These are phyloP conservation scores for Cyclotella baltica DNA, from an alignment of 108 stramenopile species.

Conservation along the genomic window DNA sequence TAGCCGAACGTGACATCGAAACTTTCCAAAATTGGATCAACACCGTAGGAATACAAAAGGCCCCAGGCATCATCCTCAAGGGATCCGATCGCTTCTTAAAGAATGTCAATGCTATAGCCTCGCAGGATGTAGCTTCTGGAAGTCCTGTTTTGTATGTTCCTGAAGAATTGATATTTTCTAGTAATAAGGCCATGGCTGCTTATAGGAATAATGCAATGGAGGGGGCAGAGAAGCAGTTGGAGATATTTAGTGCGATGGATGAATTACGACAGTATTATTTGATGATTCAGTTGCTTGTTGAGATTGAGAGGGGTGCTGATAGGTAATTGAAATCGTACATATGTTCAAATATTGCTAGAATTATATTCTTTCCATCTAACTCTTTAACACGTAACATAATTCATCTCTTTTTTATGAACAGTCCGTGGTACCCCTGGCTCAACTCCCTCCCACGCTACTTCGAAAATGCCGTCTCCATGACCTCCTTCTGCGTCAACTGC, in stretches of 20 bases:
- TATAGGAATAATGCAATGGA: constrained; percentile 36
- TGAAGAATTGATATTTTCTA: constrained; percentile 45
- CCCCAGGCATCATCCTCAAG: constrained; percentile 10
- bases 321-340: constrained; percentile 11
- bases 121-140: constrained; percentile 45
- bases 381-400: no score
- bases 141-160: constrained; percentile 56
- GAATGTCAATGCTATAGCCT: constrained; percentile 43
- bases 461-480: constrained; percentile 56
- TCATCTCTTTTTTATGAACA: neutral
- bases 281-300: constrained; percentile 49
- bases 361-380: no score
- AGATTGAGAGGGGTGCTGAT: constrained; percentile 57
- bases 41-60: neutral
- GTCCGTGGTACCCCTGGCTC: constrained; percentile 57
- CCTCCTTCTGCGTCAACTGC: constrained; percentile 42
- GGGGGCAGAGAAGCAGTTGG: constrained; percentile 17
- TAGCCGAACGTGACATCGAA: constrained; percentile 12
- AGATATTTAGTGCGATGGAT: neutral
- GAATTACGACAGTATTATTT: constrained; percentile 40
- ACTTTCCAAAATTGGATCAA: constrained; percentile 5
- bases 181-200: constrained; percentile 49
- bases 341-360: no score
- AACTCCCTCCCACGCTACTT: constrained; percentile 57
- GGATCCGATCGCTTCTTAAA: constrained; percentile 13